These are phyloP conservation scores for Omphalotus guepiniiformis DNA, from an alignment of 768 basidiomycete genomes.

Conservation along the genomic window DNA sequence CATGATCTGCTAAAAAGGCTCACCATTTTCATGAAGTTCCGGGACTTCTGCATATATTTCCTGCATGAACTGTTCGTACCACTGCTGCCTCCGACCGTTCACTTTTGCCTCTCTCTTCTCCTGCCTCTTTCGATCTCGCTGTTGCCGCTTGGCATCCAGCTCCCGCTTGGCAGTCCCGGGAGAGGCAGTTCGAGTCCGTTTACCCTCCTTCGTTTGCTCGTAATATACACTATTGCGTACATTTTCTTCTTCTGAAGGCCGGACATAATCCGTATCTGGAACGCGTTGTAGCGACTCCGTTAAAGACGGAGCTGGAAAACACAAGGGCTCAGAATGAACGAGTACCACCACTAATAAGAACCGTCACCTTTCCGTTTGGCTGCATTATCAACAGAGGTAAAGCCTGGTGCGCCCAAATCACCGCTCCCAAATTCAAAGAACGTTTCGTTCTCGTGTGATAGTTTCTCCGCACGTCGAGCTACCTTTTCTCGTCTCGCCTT, in stretches of 20 bases:
- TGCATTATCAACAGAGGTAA: slow-evolving; percentile 21
- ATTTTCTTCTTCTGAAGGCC: slow-evolving; percentile 26
- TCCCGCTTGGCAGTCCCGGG: slow-evolving; percentile 36
- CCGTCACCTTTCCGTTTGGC: slow-evolving; percentile 48
- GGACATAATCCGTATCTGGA: slow-evolving; percentile 25
- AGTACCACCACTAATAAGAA: not conserved
- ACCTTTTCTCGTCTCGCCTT: slow-evolving; percentile 28
- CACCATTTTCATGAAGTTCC: slow-evolving; percentile 18
- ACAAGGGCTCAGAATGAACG: slow-evolving; percentile 1
- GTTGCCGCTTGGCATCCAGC: slow-evolving; percentile 30
- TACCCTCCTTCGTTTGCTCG: slow-evolving; percentile 33
- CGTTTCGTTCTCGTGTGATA: slow-evolving; percentile 13
- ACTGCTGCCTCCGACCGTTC: slow-evolving; percentile 31
- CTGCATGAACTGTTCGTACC: slow-evolving; percentile 36
- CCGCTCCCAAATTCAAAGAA: slow-evolving; percentile 16
- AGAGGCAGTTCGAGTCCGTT: slow-evolving; percentile 46
- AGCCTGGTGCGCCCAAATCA: slow-evolving; percentile 13
- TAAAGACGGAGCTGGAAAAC: slow-evolving; percentile 26
- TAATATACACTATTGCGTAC: slow-evolving; percentile 29
- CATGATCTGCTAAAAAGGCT: no score
- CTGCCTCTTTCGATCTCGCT: slow-evolving; percentile 39
- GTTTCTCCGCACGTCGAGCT: slow-evolving; percentile 22
- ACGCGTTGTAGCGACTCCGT: slow-evolving; percentile 31
- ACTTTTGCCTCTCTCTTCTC: slow-evolving; percentile 35
- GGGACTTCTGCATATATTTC: slow-evolving; percentile 36